These are phyloP conservation scores for Elaeagnus macrophylla DNA, from an alignment of 306 rosid species.

Conservation along the genomic window DNA sequence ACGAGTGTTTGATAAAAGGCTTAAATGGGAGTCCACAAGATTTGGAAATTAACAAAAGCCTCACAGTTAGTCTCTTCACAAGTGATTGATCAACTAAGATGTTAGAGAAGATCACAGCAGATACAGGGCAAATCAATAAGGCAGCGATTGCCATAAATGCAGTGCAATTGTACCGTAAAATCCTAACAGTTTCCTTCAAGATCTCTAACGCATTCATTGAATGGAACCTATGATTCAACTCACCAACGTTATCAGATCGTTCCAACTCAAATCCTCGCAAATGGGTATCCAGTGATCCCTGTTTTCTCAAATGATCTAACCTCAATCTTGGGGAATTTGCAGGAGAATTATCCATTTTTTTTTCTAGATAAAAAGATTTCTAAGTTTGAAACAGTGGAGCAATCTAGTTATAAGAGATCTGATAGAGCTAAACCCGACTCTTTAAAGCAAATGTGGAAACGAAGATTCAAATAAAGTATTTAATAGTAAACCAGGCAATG, in stretches of 20 bases:
- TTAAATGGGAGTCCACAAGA: constrained; percentile 78
- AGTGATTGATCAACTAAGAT: constrained; percentile 49
- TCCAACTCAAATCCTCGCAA: constrained; percentile 30
- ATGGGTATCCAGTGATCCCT: constrained; percentile 10
- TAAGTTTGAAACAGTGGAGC: too few relatives aligned
- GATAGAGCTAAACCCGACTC: constrained; percentile 1
- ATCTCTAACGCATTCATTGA: constrained; percentile 91
- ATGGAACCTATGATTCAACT: constrained; percentile 22
- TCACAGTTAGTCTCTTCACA: constrained; percentile 51
- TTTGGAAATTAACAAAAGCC: constrained; percentile 65
- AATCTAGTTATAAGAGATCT: neutral
- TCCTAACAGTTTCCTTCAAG: constrained; percentile 69
- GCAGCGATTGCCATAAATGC: constrained; percentile 57
- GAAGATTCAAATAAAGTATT: constrained; percentile 1
- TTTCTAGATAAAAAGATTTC: too few relatives aligned
- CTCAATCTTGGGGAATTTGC: constrained; percentile 47
- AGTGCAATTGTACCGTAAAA: constrained; percentile 71
- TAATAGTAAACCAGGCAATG: neutral
- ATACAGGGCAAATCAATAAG: constrained; percentile 71
- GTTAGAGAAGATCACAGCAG: constrained; percentile 68
- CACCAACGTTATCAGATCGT: constrained; percentile 23
- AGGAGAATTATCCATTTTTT: constrained; percentile 38
- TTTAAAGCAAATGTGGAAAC: constrained; percentile 8
- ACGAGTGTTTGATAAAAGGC: constrained; percentile 71
- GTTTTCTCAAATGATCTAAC: constrained; percentile 37